Evolutionary conservation across 2,329 filamentous ascomycete genomes (phyloP).

Genomic region (Aspergillaceae sp.): DNA sequence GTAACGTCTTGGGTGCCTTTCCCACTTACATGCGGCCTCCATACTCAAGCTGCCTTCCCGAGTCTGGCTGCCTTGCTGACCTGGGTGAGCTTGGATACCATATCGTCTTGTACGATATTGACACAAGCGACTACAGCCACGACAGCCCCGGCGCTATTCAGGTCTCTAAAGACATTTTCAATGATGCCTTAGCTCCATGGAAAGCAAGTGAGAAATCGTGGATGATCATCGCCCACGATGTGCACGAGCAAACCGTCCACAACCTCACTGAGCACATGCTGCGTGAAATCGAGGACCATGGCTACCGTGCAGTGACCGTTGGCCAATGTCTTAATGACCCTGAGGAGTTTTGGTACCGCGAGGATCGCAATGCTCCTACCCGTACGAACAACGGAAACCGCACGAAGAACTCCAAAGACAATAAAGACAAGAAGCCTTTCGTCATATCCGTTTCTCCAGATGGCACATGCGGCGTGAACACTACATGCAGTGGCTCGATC

Average conservation of each 20-base stretch:
- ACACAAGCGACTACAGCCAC: constrained; percentile 41
- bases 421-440: constrained; percentile 5
- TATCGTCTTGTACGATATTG: constrained; percentile 39
- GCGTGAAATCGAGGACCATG: constrained; percentile 18
- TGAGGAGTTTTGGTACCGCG: constrained; percentile 34
- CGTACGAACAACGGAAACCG: neutral
- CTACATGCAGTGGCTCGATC: constrained; percentile 25
- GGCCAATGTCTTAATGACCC: constrained; percentile 36
- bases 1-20: constrained; percentile 41
- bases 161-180: constrained; percentile 33
- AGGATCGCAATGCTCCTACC: constrained; percentile 20
- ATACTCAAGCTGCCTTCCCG: constrained; percentile 34
- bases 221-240: constrained; percentile 36
- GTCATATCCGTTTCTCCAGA: constrained; percentile 16
- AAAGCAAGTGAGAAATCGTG: constrained; percentile 25
- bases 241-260: constrained; percentile 36
- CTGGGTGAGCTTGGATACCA: constrained; percentile 43
- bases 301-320: constrained; percentile 34
- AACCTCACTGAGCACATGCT: constrained; percentile 37
- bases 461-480: constrained; percentile 27
- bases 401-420: neutral
- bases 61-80: constrained; percentile 33
- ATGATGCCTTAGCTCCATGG: constrained; percentile 20
- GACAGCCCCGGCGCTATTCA: constrained; percentile 30
- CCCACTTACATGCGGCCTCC: constrained; percentile 49